A percentile compares a stretch with the other conserved stretches of the same genome.
Evolutionary conservation across 768 basidiomycete species (phyloP).

Genomic region (Auriscalpium microsporum): DNA sequence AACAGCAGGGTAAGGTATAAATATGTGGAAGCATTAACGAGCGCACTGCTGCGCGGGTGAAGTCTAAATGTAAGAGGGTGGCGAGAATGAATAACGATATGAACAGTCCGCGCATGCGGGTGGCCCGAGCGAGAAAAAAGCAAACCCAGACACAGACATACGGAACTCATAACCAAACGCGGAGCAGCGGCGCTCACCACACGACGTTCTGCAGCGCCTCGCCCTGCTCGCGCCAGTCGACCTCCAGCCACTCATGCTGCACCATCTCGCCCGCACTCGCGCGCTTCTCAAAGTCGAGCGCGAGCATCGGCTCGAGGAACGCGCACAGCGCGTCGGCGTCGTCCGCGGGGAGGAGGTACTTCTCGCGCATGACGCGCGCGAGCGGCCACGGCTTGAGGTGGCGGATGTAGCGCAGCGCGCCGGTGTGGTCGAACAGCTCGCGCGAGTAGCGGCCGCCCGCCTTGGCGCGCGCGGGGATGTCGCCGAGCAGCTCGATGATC

Average conservation of each 20-base stretch:
- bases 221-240: conserved; percentile 23
- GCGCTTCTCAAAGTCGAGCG: conserved; percentile 59
- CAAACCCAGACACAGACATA: neutral
- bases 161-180: neutral
- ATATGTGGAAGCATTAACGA: neutral
- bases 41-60: neutral
- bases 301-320: conserved; percentile 73
- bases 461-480: conserved; percentile 64
- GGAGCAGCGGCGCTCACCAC: conserved; percentile 19
- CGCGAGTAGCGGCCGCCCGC: conserved; percentile 79
- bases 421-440: conserved; percentile 70
- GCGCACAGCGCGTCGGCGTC: conserved; percentile 53
- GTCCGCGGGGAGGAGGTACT: conserved; percentile 61
- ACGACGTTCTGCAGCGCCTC: conserved; percentile 20
- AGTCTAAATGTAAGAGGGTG: neutral
- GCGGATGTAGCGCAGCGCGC: conserved; percentile 63
- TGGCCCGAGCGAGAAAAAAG: neutral
- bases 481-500: conserved; percentile 85
- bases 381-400: conserved; percentile 77
- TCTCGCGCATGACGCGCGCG: conserved; percentile 79
- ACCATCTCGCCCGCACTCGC: conserved; percentile 66
- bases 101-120: neutral
- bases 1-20: neutral
- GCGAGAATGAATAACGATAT: neutral
- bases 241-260: conserved; percentile 64